Conservation (phyloP, 108 stramenopile species). For the Nitzschia palea region DNA sequence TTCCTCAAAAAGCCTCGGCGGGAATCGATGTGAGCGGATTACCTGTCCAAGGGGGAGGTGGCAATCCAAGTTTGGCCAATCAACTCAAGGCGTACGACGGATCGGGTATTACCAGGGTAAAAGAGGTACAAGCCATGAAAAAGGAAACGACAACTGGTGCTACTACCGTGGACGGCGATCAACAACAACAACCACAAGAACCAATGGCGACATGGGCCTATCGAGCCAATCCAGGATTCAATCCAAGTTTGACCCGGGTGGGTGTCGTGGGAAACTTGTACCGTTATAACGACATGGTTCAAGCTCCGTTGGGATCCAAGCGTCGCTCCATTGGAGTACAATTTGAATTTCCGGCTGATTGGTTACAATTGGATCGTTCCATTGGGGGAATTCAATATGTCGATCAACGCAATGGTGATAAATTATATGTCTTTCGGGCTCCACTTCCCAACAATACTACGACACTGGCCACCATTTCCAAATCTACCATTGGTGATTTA, state of each 20-base stretch:
- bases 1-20: conserved; percentile 22
- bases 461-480: conserved; percentile 45
- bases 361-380: conserved; percentile 70
- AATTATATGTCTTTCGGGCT: conserved; percentile 63
- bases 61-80: conserved; percentile 19
- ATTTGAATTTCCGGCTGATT: conserved; percentile 74
- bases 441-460: conserved; percentile 46
- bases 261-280: conserved; percentile 33
- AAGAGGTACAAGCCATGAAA: conserved; percentile 21
- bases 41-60: conserved; percentile 19
- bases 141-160: neutral
- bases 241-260: conserved; percentile 13
- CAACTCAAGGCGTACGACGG: conserved; percentile 46
- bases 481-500: conserved; percentile 51
- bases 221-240: conserved; percentile 28
- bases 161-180: neutral
- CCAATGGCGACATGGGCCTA: conserved; percentile 32
- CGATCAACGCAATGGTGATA: conserved; percentile 81
- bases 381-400: conserved; percentile 75
- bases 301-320: conserved; percentile 19
- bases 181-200: neutral
- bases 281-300: conserved; percentile 31
- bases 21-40: conserved; percentile 42
- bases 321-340: conserved; percentile 19
- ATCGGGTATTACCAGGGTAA: conserved; percentile 27